Evolutionary conservation across 805 yeast genomes (phyloP).

Genomic region (Middelhovenomyces tepae): DNA sequence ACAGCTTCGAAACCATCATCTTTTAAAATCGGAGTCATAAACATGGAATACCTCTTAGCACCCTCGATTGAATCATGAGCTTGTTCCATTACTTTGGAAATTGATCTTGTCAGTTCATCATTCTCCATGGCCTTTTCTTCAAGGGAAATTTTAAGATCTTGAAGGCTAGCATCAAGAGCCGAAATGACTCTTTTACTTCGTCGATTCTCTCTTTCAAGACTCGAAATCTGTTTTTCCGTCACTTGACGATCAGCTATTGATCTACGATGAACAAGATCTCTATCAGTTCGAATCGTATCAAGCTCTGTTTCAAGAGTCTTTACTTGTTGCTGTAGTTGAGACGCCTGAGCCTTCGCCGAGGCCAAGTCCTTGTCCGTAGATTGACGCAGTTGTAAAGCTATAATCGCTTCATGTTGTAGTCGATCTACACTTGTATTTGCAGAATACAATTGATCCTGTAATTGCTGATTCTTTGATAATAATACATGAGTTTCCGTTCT

Average conservation of each 20-base stretch:
- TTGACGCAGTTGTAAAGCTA: no score
- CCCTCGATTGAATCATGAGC: constrained; percentile 22
- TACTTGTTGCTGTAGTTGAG: constrained; percentile 9
- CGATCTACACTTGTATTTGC: constrained; percentile 7
- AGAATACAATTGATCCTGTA: constrained; percentile 6
- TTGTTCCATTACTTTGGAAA: constrained; percentile 22
- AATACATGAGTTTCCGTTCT: no score
- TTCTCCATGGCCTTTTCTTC: constrained; percentile 30
- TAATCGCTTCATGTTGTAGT: constrained; percentile 4
- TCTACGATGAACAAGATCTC: no score
- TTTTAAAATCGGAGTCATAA: no score
- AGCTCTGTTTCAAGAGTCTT: constrained; percentile 6
- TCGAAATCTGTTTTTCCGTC: constrained; percentile 19
- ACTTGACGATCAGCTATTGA: constrained; percentile 15
- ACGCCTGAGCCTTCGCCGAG: neutral
- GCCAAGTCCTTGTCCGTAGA: constrained; percentile 1
- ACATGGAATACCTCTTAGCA: constrained; percentile 19
- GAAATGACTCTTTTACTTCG: constrained; percentile 16
- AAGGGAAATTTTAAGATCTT: constrained; percentile 26
- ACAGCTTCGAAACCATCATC: no score
- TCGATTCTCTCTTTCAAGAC: constrained; percentile 18
- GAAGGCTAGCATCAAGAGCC: constrained; percentile 21
- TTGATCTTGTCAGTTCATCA: constrained; percentile 24
- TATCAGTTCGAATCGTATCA: constrained; percentile 17
- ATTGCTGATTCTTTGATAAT: neutral